phyloP scores from a whole-genome alignment of 306 rosid species.

The Luffa aegyptiaca region DNA sequence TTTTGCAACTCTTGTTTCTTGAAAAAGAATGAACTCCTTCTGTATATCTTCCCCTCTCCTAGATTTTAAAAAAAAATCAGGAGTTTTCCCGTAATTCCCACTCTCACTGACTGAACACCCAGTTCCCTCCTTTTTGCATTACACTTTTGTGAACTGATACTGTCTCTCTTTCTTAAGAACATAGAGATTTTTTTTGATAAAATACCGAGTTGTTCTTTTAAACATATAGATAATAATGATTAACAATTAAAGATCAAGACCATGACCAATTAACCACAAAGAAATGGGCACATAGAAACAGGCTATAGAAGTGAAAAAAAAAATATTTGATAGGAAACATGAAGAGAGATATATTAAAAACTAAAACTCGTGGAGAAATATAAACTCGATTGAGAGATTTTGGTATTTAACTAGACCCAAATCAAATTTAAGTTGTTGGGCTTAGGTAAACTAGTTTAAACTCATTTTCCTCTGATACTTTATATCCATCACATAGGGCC shows the following conservation, averaged over 20 bases:
- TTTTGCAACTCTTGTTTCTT: neutral
- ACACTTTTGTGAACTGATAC: neutral
- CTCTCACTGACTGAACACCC: neutral
- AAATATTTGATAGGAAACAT: no score
- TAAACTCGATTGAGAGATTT: neutral
- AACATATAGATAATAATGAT: neutral
- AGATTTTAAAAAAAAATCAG: neutral
- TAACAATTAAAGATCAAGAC: neutral
- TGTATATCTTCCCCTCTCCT: neutral
- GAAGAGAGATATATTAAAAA: neutral
- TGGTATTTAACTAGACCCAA: neutral
- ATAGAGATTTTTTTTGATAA: neutral
- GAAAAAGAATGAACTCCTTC: neutral
- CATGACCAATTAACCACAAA: neutral
- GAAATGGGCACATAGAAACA: neutral
- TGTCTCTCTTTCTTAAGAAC: neutral
- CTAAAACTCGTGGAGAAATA: neutral
- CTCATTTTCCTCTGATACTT: neutral
- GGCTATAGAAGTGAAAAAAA: neutral
- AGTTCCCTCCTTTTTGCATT: neutral
- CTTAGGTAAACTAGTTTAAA: neutral
- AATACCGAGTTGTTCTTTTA: neutral
- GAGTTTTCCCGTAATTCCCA: neutral
- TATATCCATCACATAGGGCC: neutral
- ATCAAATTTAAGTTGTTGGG: neutral